phyloP scores from a whole-genome alignment of 2,329 filamentous ascomycete species.

The Colletotrichum acutatum region DNA sequence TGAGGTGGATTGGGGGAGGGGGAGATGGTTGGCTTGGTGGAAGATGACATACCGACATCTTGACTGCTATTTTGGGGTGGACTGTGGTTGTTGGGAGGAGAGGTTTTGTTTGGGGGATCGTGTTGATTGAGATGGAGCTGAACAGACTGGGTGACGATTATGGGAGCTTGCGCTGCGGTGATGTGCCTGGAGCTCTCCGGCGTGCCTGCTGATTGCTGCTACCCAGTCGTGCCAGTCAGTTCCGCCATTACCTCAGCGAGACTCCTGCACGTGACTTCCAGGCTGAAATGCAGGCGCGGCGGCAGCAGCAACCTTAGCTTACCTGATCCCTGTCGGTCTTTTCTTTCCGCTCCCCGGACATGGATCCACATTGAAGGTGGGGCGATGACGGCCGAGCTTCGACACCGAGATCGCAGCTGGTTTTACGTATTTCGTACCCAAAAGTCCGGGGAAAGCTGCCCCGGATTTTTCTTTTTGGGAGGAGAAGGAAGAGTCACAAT shows the following conservation, averaged over 20 bases:
- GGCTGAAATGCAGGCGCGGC: constrained; percentile 33
- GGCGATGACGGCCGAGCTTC: constrained; percentile 25
- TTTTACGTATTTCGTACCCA: constrained; percentile 10
- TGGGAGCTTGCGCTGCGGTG: constrained; percentile 35
- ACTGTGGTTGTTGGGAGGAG: neutral
- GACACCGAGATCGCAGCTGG: constrained; percentile 31
- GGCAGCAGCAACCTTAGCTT: neutral
- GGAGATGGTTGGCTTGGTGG: no score
- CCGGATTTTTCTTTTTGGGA: neutral
- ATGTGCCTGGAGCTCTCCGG: constrained; percentile 36
- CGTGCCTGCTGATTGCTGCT: neutral
- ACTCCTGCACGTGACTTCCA: constrained; percentile 24
- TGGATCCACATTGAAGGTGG: neutral
- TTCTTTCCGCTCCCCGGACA: constrained; percentile 4
- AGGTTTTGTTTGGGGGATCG: neutral
- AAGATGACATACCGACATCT: constrained; percentile 58
- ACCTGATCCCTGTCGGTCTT: constrained; percentile 21
- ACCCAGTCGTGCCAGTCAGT: neutral
- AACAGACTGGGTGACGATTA: constrained; percentile 1
- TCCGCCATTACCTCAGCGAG: constrained; percentile 14
- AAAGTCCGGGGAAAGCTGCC: constrained; percentile 32
- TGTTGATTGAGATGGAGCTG: constrained; percentile 14
- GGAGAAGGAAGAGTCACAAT: neutral
- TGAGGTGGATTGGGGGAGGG: neutral
- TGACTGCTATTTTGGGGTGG: constrained; percentile 39